Base-by-base conservation (phyloP, 345 rosid genomes). In the Excoecaria cochinchinensis region DNA sequence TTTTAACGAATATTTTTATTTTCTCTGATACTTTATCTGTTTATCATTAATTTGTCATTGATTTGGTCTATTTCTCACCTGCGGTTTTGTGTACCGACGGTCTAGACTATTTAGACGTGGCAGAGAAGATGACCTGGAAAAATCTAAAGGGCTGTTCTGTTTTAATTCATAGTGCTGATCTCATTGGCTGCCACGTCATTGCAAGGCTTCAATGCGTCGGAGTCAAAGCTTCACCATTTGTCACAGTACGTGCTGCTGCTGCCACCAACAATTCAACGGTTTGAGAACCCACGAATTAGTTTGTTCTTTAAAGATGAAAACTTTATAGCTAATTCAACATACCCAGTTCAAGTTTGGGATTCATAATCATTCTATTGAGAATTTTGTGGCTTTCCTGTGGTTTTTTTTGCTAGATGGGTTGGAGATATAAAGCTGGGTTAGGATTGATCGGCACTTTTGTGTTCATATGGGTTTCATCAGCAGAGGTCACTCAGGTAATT, bases 401-500 rank as follows among this genome's bases (percentile, higher is more conserved):
- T 2, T 17, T 62, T 17, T 62, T 71, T 40, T 6, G 19, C 57
- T 6, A 63, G 55, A 85, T 85, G 87, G 91, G 84, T 78, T 85
- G 89, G 90, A 85, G 81, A 69, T 90, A 90, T 67, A 77, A 78
- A 40, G 84, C 84, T 74, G 94, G 94, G 53, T 79, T 88, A 53
- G 85, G 85, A 31, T 75, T 90, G 79, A 83, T 90, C 22, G 90
- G 84, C 53, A 64, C 80, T 0, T 80, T 77, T 71, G 91, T 90
- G 69, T 74, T 88, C 70, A 81, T 88, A 73, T 91, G 95, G 97
- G 96, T 92, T 76, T 81, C 92, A 78, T 92, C 93, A 44, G 97
- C 95, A 47, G 95, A 91, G 86, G 95, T 91, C 62, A 91, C 97
- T 82, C 97, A 92, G 98, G 95, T 89, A 69, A 25, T 14, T 48